Conservation (phyloP, 1,139 yeast genomes). For the Pichiaceae sp. region DNA sequence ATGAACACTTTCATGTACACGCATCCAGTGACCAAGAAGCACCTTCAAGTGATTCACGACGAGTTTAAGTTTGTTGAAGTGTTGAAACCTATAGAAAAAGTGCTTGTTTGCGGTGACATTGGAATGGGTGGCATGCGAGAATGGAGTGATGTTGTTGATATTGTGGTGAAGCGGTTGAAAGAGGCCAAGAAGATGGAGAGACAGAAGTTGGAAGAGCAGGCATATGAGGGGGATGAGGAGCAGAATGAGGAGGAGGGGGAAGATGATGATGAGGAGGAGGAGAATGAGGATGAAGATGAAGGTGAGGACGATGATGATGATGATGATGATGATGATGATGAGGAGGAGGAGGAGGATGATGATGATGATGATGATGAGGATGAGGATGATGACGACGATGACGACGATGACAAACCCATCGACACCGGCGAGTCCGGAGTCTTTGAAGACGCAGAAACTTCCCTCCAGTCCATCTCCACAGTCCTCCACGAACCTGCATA, state of each 20-base stretch:
- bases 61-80: slow-evolving; percentile 71
- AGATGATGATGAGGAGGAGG: slow-evolving; percentile 13
- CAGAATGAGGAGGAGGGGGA: slow-evolving; percentile 9
- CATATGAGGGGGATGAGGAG: slow-evolving; percentile 4
- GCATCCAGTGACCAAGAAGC: slow-evolving; percentile 86
- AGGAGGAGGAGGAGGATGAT: slow-evolving; percentile 17
- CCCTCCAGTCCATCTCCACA: neutral
- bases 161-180: slow-evolving; percentile 46
- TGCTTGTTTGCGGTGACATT: slow-evolving; percentile 89
- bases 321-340: slow-evolving; percentile 19
- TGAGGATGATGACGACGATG: slow-evolving; percentile 13
- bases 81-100: slow-evolving; percentile 87
- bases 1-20: slow-evolving; percentile 97
- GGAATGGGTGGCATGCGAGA: slow-evolving; percentile 99
- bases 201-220: slow-evolving; percentile 4
- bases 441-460: neutral
- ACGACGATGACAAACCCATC: slow-evolving; percentile 8
- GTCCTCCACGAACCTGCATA: neutral
- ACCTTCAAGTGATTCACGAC: slow-evolving; percentile 50
- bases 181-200: slow-evolving; percentile 27
- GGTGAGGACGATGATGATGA: slow-evolving; percentile 18
- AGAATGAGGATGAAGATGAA: slow-evolving; percentile 14
- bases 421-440: slow-evolving; percentile 7
- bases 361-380: slow-evolving; percentile 18
- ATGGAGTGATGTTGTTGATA: slow-evolving; percentile 88